Evolutionary conservation across 148 eudicot genomes (phyloP).

Genomic region (Selenicereus undatus): DNA sequence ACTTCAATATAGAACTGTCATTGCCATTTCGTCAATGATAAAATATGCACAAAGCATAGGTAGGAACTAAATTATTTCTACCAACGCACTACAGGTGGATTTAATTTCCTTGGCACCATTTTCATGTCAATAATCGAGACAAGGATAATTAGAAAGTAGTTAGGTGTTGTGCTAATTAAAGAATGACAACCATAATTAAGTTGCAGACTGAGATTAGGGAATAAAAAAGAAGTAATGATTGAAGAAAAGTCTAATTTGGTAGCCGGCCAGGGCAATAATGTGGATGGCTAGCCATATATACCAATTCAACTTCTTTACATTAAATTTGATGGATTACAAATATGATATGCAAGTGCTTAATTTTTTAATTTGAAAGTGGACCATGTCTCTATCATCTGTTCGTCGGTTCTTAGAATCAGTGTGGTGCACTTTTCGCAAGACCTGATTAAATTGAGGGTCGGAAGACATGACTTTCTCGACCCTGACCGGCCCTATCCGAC

Average conservation of each 20-base stretch:
- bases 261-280: slow-evolving; percentile 6
- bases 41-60: too few relatives aligned
- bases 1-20: too few relatives aligned
- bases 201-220: not conserved
- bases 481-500: too few relatives aligned
- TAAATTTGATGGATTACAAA: not conserved
- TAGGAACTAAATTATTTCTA: too few relatives aligned
- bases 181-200: not conserved
- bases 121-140: too few relatives aligned
- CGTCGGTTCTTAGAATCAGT: not conserved
- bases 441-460: too few relatives aligned
- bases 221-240: not conserved
- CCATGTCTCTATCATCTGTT: not conserved
- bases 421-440: not conserved
- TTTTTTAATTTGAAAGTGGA: not conserved
- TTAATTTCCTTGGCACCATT: too few relatives aligned
- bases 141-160: too few relatives aligned
- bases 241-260: slow-evolving; percentile 4
- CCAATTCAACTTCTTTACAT: not conserved
- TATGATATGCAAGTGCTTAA: too few relatives aligned
- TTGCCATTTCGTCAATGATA: too few relatives aligned
- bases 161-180: not conserved
- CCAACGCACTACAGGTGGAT: too few relatives aligned
- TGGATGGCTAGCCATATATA: slow-evolving; percentile 14
- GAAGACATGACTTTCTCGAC: too few relatives aligned